Base-by-base conservation (phyloP, 495 filamentous ascomycete genomes). In the Xylaria acuta region DNA sequence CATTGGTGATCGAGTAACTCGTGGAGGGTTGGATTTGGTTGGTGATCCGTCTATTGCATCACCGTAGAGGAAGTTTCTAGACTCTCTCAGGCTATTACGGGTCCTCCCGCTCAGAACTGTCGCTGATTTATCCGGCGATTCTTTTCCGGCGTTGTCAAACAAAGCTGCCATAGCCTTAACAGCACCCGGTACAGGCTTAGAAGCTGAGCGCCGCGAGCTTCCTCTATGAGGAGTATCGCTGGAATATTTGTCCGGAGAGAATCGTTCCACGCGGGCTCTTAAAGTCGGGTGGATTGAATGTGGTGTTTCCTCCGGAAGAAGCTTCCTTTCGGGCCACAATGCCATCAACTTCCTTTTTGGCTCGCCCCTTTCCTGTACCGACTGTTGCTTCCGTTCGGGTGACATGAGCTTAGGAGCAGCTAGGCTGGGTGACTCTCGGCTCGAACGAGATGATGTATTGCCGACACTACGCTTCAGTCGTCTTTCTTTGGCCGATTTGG, bases 81-180 rank as follows among this genome's bases (percentile, higher is more conserved):
- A 63, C 38, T 74, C 76, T 40, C 30, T 70, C 38, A 36, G 69
- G 71, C 32, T 64, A 27, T 27, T 54, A 14, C 32, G 45, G 8
- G 43, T 59, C n/a, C 45, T 66, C 38, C 71, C 36, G 1, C 65
- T 49, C 47, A 65, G 62, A 34, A 67, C 6, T 7, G 30, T n/a
- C 16, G 27, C 6, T 7, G 71, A 38, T 9, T 63, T 56, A 54
- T 56, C 38, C n/a, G 60, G 58, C 1, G 76, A 75, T 43, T 76
- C 69, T 36, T 47, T 71, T 12, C 54, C 67, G 14, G 75, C 78
- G 62, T 73, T 77, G 47, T 86, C 81, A 73, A 85, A 85, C 63
- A 80, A 74, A 32, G 82, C 83, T 22, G 84, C 77, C 75, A 86
- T 84, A 4, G 82, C 83, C 69, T 79, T 84, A 32, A 85, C 83